phyloP scores from a whole-genome alignment of 106 monocot species.

The Dendrobium huoshanense region DNA sequence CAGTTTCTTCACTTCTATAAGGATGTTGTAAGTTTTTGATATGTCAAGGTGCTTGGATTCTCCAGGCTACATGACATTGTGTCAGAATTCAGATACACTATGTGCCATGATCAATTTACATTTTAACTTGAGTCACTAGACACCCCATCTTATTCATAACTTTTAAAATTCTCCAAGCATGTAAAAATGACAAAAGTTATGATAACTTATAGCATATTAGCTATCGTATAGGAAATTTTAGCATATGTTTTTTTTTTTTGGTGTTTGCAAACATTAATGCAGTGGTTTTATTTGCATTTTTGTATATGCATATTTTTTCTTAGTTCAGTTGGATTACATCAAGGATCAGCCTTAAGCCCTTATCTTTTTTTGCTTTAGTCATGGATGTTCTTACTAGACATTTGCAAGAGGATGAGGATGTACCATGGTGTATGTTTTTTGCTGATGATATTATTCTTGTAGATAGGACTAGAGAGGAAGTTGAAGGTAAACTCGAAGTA shows the following conservation, averaged over 20 bases:
- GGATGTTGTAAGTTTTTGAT: background rate
- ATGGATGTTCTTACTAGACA: too few species aligned
- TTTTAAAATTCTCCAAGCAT: background rate
- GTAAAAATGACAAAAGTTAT: background rate
- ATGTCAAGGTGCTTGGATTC: background rate
- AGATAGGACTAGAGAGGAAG: too few species aligned
- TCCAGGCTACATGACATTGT: background rate
- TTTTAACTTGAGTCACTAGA: background rate
- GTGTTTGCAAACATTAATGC: background rate
- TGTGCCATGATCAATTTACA: background rate
- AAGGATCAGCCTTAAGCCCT: too few species aligned
- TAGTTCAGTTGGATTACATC: too few species aligned
- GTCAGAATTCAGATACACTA: background rate
- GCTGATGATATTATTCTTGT: too few species aligned
- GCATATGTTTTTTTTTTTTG: background rate
- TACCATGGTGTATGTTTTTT: too few species aligned
- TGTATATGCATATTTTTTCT: background rate
- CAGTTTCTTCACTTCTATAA: background rate
- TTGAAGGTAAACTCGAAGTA: too few species aligned
- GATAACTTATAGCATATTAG: background rate
- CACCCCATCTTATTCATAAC: background rate
- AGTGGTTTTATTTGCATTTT: background rate
- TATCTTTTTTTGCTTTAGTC: too few species aligned
- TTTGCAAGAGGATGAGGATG: too few species aligned
- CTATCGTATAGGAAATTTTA: background rate